Evolutionary conservation across 306 rosid genomes (phyloP), one percentile per base, ranked within the genome.

Genomic region (Parietaria judaica): DNA sequence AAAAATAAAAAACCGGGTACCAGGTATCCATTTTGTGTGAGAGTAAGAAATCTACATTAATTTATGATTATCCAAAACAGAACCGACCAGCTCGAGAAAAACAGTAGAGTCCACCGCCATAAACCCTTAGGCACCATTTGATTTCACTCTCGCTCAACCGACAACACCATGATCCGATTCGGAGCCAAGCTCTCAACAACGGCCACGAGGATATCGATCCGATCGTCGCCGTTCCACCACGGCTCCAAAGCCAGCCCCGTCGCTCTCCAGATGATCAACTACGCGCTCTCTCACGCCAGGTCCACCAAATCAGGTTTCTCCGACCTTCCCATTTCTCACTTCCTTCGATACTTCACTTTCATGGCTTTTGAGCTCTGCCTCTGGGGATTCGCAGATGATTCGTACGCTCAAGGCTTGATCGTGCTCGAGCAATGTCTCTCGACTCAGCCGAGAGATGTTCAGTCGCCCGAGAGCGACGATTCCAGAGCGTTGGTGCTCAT

Each of bases 341-440:
- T 36, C 14, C 43, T 6, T 11, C 36, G 39, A 49, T 4, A n/a
- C 13, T 49, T 3, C 15, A 7, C 13, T 49, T 49, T 49, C 13
- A 10, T 4, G n/a, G 38, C 66, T 67, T 16, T 7, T 14, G 16
- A 57, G 45, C 47, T 50, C 53, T 64, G 50, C 46, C 14, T 39
- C 31, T 68, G 59, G 61, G 51, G 11, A 23, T 61, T 58, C 60
- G 36, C 69, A 92, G 99, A 77, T 64, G 99, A 88, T 61, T 79
- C 96, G 38, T 88, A 79, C 54, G 86, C 83, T 6, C 72, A 84
- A 63, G 86, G 94, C 56, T 37, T 79, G 58, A 61, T 78, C 57
- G 87, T 92, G 43, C 67, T 92, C 79, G 86, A 86, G 63, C 90
- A 84, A 60, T 92, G 99, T 59, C 79, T 92, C 61, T 70, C 82